Conservation (phyloP, 805 yeast species). For the Starmerella vitae region DNA sequence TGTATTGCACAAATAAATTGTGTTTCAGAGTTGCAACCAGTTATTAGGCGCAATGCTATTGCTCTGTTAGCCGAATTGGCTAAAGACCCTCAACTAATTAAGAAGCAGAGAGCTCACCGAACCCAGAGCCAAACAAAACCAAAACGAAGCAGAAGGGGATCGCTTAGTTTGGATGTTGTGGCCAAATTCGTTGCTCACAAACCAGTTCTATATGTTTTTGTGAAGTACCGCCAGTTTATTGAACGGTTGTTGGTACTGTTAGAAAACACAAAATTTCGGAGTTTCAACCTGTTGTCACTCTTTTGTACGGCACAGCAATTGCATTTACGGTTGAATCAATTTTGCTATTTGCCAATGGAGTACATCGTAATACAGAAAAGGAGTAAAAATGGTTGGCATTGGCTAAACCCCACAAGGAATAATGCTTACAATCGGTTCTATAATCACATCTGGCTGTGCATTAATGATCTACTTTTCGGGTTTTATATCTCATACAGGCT, state of each 20-base stretch:
- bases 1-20: slow-evolving; percentile 28
- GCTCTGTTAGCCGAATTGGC: slow-evolving; percentile 21
- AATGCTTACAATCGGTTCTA: slow-evolving; percentile 48
- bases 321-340: slow-evolving; percentile 61
- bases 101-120: neutral
- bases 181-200: neutral
- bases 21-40: slow-evolving; percentile 25
- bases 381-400: slow-evolving; percentile 25
- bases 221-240: slow-evolving; percentile 18
- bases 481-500: slow-evolving; percentile 38
- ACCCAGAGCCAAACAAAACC: neutral
- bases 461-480: slow-evolving; percentile 74
- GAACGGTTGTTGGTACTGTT: slow-evolving; percentile 25
- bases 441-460: slow-evolving; percentile 76
- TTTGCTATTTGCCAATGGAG: slow-evolving; percentile 69
- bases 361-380: slow-evolving; percentile 41
- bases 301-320: slow-evolving; percentile 66
- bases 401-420: slow-evolving; percentile 33
- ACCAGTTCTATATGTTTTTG: neutral
- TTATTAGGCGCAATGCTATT: slow-evolving; percentile 21
- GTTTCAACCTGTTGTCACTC: slow-evolving; percentile 23
- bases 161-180: neutral
- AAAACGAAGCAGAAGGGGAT: neutral
- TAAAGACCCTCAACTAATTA: slow-evolving; percentile 7
- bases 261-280: slow-evolving; percentile 21